Percentiles rank a stretch among this genome's conserved stretches.
Conservation (phyloP, 306 rosid genomes). For the Mucuna pruriens region DNA sequence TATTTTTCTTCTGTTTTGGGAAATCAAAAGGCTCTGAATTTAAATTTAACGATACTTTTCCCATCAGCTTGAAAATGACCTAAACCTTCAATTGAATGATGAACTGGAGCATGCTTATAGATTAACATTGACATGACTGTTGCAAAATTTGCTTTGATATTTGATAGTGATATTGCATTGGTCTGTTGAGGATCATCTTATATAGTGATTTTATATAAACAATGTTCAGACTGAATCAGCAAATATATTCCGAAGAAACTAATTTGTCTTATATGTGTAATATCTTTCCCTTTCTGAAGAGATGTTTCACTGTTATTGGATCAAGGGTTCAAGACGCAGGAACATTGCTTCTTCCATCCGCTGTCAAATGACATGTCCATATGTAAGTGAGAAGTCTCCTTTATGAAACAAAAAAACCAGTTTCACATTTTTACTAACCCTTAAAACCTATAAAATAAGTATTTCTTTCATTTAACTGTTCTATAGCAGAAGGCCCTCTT, state of each 20-base stretch:
- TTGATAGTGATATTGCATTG: background rate
- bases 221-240: slow-evolving; percentile 4
- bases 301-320: slow-evolving; percentile 78
- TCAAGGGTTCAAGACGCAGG: slow-evolving; percentile 65
- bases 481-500: background rate
- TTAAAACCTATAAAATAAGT: background rate
- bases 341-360: slow-evolving; percentile 74
- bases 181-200: background rate
- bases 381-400: slow-evolving; percentile 56
- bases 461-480: background rate
- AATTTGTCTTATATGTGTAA: background rate
- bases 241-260: background rate
- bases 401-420: background rate
- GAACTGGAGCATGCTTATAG: background rate
- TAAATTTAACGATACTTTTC: background rate
- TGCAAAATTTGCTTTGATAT: background rate
- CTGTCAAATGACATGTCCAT: slow-evolving; percentile 77
- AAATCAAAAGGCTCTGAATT: background rate
- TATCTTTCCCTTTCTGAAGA: slow-evolving; percentile 49
- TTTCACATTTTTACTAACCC: background rate
- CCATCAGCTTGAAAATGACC: background rate
- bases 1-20: background rate
- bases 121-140: background rate
- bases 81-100: slow-evolving; percentile 12
- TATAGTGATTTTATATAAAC: background rate